phyloP scores from a whole-genome alignment of 495 filamentous ascomycete species.

The Neurospora sp. region DNA sequence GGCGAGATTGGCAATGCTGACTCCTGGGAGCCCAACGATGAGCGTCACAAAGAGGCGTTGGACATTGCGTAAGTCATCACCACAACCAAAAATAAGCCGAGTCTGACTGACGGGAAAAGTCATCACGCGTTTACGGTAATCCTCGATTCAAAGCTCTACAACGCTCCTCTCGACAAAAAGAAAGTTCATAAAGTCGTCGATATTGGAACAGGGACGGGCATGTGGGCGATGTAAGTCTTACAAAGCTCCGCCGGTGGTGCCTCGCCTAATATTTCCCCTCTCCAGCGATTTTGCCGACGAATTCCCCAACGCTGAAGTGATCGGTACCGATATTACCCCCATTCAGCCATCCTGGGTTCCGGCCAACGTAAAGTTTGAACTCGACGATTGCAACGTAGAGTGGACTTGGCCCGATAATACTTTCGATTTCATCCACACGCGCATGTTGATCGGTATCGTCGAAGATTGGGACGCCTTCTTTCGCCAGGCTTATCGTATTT shows the following conservation, averaged over 20 bases:
- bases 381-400: conserved; percentile 36
- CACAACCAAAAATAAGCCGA: too few species aligned
- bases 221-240: conserved; percentile 24
- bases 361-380: conserved; percentile 37
- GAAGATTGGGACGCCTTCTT: conserved; percentile 37
- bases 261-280: background rate
- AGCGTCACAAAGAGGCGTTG: conserved; percentile 10
- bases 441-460: conserved; percentile 39
- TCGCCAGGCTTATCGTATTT: conserved; percentile 20
- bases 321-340: conserved; percentile 41
- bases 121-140: too few species aligned
- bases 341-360: conserved; percentile 32
- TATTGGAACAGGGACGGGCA: conserved; percentile 30
- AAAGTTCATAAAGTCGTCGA: conserved; percentile 27
- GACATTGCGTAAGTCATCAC: conserved; percentile 20
- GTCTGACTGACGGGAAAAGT: too few species aligned
- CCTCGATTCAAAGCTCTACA: conserved; percentile 42
- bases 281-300: conserved; percentile 41
- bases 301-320: conserved; percentile 35
- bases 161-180: conserved; percentile 33
- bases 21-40: conserved; percentile 19
- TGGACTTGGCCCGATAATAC: conserved; percentile 36
- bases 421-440: conserved; percentile 51
- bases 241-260: too few species aligned
- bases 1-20: conserved; percentile 6